Percentiles rank a stretch among this genome's conserved stretches.
phyloP scores from a whole-genome alignment of 2,329 filamentous ascomycete species.

The Neopestalotiopsis rosae region DNA sequence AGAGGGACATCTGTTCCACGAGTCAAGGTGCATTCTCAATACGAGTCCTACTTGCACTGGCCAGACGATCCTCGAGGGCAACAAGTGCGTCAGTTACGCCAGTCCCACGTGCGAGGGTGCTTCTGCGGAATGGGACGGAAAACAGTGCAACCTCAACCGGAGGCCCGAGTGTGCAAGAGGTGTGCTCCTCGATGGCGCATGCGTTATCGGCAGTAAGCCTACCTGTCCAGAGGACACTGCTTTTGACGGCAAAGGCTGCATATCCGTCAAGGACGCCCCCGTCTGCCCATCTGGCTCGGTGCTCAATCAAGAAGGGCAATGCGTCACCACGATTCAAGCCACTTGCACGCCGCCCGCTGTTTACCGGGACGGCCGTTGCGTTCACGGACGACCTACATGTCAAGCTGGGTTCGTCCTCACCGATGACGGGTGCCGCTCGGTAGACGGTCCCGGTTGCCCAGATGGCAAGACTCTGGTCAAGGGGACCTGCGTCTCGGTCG shows the following conservation, averaged over 20 bases:
- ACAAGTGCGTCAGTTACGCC: not conserved
- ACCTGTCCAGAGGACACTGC: not conserved
- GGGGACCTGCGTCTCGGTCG: not conserved
- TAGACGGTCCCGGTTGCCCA: not conserved
- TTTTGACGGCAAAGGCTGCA: not conserved
- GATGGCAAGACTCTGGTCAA: not conserved
- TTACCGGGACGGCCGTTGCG: not conserved
- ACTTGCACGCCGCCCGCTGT: not conserved
- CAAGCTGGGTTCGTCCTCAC: not conserved
- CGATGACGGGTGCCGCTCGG: not conserved
- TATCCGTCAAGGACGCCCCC: not conserved
- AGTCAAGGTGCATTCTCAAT: not conserved
- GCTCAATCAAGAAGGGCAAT: not conserved
- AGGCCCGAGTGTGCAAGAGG: not conserved
- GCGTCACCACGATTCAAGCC: not conserved
- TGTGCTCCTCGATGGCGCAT: not conserved
- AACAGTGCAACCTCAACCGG: not conserved
- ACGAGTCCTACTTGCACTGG: not conserved
- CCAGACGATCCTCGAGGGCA: not conserved
- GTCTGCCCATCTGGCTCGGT: not conserved
- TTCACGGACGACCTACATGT: not conserved
- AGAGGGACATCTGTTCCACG: not conserved
- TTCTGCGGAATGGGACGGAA: not conserved
- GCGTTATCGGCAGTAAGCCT: not conserved
- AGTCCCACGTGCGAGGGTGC: not conserved